phyloP scores from a whole-genome alignment of 108 stramenopile species.

The Bacterosira constricta region DNA sequence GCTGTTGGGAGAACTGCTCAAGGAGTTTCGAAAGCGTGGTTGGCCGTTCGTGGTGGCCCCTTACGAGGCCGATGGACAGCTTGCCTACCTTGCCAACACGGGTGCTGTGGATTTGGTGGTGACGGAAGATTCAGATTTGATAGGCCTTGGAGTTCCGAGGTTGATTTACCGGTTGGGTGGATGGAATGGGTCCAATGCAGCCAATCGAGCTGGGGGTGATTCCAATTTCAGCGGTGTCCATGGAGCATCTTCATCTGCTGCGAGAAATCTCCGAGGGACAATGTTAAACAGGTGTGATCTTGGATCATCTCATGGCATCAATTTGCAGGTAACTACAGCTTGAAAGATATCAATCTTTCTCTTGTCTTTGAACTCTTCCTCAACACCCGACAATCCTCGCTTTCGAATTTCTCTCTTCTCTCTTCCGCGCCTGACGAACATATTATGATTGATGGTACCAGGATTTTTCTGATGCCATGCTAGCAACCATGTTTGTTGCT shows the following conservation, averaged over 20 bases:
- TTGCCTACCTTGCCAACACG: constrained; percentile 82
- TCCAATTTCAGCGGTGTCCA: no score
- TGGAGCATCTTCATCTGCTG: no score
- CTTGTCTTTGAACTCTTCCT: no score
- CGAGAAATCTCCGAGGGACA: constrained; percentile 23
- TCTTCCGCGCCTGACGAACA: no score
- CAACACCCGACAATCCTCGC: no score
- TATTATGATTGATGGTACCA: no score
- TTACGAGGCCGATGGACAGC: constrained; percentile 98
- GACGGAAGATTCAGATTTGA: constrained; percentile 97
- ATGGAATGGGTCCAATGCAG: constrained; percentile 53
- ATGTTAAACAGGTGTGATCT: constrained; percentile 50
- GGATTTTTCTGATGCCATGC: constrained; percentile 87
- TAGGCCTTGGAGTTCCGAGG: constrained; percentile 76
- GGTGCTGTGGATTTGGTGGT: constrained; percentile 84
- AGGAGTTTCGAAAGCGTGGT: constrained; percentile 38
- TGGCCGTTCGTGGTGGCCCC: constrained; percentile 91
- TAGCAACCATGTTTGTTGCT: constrained; percentile 90
- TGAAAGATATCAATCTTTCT: no score
- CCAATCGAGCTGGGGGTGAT: constrained; percentile 26
- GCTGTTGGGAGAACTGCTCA: constrained; percentile 44
- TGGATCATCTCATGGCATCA: constrained; percentile 35
- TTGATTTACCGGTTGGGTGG: constrained; percentile 89
- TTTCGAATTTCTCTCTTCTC: no score
- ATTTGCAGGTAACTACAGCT: no score